These are phyloP conservation scores for Diospyros lotus DNA, from an alignment of 148 eudicot genomes.

Conservation along the genomic window DNA sequence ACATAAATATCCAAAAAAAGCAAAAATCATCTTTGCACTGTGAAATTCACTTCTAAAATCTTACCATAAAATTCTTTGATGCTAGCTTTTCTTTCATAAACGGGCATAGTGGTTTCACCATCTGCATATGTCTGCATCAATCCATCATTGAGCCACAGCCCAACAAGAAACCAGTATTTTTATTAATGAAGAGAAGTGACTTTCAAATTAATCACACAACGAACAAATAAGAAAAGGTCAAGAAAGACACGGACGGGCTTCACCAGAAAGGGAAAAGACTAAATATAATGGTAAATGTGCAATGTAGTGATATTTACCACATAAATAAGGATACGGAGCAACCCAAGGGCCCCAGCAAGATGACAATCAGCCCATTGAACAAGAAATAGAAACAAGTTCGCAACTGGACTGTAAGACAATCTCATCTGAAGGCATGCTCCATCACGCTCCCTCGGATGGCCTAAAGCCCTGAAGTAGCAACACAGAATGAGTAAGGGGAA, in stretches of 20 bases:
- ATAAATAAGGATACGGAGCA: constrained; percentile 32
- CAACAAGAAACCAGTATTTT: constrained; percentile 8
- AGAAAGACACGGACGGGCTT: not conserved
- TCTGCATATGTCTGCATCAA: constrained; percentile 49
- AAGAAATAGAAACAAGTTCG: constrained; percentile 23
- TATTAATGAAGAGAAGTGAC: not conserved
- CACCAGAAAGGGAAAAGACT: not conserved
- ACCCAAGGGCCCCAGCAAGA: constrained; percentile 33
- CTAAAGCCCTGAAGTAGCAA: constrained; percentile 23
- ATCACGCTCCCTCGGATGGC: constrained; percentile 21
- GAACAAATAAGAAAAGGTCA: not conserved
- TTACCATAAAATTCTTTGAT: constrained; percentile 59
- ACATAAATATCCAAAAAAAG: not conserved
- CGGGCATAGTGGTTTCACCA: constrained; percentile 61
- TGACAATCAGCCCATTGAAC: constrained; percentile 35
- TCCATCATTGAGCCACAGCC: not conserved
- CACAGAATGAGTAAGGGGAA: not conserved
- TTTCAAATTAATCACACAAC: not conserved
- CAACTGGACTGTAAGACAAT: constrained; percentile 32
- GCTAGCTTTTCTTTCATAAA: constrained; percentile 69
- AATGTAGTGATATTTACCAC: constrained; percentile 18
- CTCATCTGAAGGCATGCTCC: constrained; percentile 38
- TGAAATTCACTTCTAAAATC: not conserved
- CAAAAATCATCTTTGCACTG: not conserved
- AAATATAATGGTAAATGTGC: not conserved